Percentiles rank a stretch among this genome's conserved stretches.
phyloP scores from a whole-genome alignment of 805 yeast genomes.

The Candida pseudofarinosa region DNA sequence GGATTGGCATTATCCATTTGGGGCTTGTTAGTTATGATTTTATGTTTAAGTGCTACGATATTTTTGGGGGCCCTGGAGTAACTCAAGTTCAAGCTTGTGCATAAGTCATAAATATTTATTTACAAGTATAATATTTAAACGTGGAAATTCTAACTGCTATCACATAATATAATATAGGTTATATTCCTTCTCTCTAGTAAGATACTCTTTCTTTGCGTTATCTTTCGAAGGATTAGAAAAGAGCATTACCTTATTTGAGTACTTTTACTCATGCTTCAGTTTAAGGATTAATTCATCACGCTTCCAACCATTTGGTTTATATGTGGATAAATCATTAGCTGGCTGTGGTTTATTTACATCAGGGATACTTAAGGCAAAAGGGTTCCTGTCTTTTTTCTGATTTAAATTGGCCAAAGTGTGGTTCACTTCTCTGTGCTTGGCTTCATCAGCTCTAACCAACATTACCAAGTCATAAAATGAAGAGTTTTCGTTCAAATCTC shows the following conservation, averaged over 20 bases:
- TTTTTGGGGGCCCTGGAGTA: conserved; percentile 29
- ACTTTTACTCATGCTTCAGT: too few relatives aligned
- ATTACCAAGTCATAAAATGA: conserved; percentile 56
- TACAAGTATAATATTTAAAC: background rate
- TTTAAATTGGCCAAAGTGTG: conserved; percentile 68
- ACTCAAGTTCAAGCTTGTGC: background rate
- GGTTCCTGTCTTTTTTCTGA: conserved; percentile 56
- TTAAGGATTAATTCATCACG: conserved; percentile 33
- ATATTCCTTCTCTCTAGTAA: background rate
- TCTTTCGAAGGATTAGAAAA: too few relatives aligned
- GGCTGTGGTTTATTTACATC: conserved; percentile 35
- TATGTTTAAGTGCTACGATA: conserved; percentile 49
- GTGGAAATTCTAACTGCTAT: background rate
- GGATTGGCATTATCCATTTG: conserved; percentile 46
- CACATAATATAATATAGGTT: background rate
- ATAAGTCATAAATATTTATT: background rate
- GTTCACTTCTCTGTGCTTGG: conserved; percentile 76
- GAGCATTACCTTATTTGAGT: too few relatives aligned
- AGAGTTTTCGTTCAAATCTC: conserved; percentile 45
- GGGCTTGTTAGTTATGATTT: conserved; percentile 53
- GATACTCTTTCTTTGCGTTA: background rate
- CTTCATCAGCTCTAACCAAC: conserved; percentile 70
- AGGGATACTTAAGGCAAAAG: conserved; percentile 50
- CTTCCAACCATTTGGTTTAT: conserved; percentile 39
- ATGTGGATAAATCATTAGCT: conserved; percentile 26